Evolutionary conservation across 768 basidiomycete genomes (phyloP), one percentile per base, ranked within the genome.

Genomic region (Boletales sp.): DNA sequence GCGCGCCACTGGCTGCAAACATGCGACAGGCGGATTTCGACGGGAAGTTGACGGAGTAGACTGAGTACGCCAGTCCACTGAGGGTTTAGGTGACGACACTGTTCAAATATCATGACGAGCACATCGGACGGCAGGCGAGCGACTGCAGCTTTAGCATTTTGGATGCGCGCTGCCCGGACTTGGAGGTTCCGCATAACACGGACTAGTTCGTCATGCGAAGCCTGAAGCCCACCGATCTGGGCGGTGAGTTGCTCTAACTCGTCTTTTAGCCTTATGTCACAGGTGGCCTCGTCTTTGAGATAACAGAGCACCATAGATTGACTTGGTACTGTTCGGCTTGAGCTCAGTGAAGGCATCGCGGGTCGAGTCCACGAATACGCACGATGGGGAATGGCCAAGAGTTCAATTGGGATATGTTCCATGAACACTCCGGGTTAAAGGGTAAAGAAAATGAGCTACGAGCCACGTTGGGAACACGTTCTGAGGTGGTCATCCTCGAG

Each of bases 1-100:
- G 53, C 51, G 31, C 71, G 65, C 72, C 72, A 71, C 36, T 62
- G 64, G 34, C 53, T 58, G 32, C 62, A 63, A 18, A 72, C 66
- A 40, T 67, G 65, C 32, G 72, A 68, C 25, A 73, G 48, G 30
- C 65, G 66, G 32, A 67, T 57, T 50, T 67, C 67, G 46, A 68
- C 31, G 30, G 67, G 67, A n/a, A 58, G 60, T 44, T 69, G 67
- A 41, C 60, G 65, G 32, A 69, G 67, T 9, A 65, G 56, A 47
- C 57, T 59, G 39, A 65, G 66, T 13, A 69, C 61, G n/a, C 65
- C 66, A 13, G 56, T 46, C 63, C 67, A 67, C 48, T 67, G 67
- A 21, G 65, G 64, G 38, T 60, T 65, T 25, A 60, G 49, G 49
- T 69, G 65, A 44, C 62, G 58, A 40, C 62, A 65, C 28, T 65